phyloP scores from a whole-genome alignment of 371 early-diverging fungal genomes.

The Haplosporangium sp. region DNA sequence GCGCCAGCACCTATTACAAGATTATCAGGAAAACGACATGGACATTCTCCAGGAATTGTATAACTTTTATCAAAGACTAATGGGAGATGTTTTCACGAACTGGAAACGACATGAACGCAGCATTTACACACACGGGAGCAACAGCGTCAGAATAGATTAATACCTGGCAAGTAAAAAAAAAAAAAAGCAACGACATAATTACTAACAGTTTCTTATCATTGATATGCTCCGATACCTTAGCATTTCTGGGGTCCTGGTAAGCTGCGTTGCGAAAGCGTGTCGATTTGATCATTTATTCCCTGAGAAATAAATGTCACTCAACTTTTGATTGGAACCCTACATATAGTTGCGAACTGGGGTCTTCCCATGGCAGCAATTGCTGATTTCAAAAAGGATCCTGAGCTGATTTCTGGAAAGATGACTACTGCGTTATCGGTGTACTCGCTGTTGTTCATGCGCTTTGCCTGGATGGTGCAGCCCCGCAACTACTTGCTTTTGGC shows the following conservation, averaged over 20 bases:
- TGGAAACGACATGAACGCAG: no score
- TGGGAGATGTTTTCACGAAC: no score
- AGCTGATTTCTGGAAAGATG: conserved; percentile 96
- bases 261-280: conserved; percentile 2
- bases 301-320: not conserved
- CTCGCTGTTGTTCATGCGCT: conserved; percentile 95
- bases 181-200: not conserved
- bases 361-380: conserved; percentile 96
- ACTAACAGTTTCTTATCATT: not conserved
- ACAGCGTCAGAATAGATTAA: no score
- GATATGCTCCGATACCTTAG: conserved; percentile 44
- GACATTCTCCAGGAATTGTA: no score
- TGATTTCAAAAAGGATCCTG: conserved; percentile 92
- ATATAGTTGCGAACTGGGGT: conserved; percentile 94
- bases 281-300: conserved; percentile 26
- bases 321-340: no score
- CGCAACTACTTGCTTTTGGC: conserved; percentile 92
- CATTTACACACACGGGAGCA: no score
- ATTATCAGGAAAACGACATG: no score
- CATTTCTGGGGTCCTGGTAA: conserved; percentile 93
- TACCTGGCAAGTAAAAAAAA: not conserved
- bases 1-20: no score
- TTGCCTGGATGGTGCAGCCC: conserved; percentile 94
- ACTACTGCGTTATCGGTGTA: conserved; percentile 73
- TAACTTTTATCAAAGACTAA: no score